Evolutionary conservation across 2,329 filamentous ascomycete species (phyloP), one percentile per base, ranked within the genome.

Genomic region (Diaporthe destruens): DNA sequence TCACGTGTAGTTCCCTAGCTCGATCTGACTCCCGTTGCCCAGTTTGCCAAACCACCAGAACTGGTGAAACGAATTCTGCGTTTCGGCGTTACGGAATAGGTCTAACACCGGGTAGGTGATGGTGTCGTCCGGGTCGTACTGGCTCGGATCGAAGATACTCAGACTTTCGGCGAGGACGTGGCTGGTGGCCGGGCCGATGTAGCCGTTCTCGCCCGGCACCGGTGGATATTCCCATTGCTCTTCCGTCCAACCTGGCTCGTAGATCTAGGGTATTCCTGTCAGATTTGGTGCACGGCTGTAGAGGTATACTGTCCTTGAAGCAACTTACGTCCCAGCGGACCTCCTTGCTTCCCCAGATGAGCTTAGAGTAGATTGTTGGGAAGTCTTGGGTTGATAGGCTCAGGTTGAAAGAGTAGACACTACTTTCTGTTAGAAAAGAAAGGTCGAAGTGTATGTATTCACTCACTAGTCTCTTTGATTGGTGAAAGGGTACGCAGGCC

Each of bases 291-390:
- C 14, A 42, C 8, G 1, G 6, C 7, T n/a, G 3, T 8, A n/a
- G 5, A 14, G 6, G 2, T 9, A 3, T 7, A 20, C 9, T 9
- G 7, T 36, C 6, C 11, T 23, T 16, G 16, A 44, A n/a, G 29
- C 20, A 36, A 69, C 76, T 74, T 71, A 81, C 76, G 72, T 81
- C 79, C 79, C 79, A 80, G 7, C 79, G 77, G 7, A 80, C 75
- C 68, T 80, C 73, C 55, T 76, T 76, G 7, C 73, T 75, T 9
- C 78, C 78, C 76, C 77, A 80, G 23, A 75, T 76, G 51, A 76
- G 67, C 14, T 74, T 70, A 0, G 74, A 74, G 44, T 77, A 77
- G 6, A 80, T 76, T 69, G 76, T 78, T 44, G 80, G 79, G 68
- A 78, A 81, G 53, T 80, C 78, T 25, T 79, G 79, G 32, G 2